Conservation (phyloP, 78 protist species). For the Dictyostelium brefeldianum region DNA sequence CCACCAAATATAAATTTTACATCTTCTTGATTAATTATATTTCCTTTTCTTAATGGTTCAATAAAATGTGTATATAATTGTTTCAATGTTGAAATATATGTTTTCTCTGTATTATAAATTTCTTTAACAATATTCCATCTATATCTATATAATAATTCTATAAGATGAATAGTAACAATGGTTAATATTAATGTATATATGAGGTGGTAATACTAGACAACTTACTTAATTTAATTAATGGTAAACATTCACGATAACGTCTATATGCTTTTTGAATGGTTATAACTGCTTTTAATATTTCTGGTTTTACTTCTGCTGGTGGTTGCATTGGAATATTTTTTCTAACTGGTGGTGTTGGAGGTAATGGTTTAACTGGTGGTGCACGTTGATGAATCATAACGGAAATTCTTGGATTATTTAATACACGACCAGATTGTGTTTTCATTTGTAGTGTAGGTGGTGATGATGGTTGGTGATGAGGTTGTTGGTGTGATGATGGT, state of each 20-base stretch:
- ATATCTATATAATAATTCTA: constrained; percentile 76
- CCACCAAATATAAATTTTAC: constrained; percentile 77
- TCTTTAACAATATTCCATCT: constrained; percentile 81
- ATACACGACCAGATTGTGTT: constrained; percentile 13
- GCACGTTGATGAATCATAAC: constrained; percentile 41
- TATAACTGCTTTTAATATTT: constrained; percentile 4
- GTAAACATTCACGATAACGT: constrained; percentile 44
- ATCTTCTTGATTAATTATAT: constrained; percentile 39
- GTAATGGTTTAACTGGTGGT: constrained; percentile 69
- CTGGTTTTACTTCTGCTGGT: not conserved
- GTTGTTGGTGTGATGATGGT: not conserved
- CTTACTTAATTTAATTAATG: constrained; percentile 71
- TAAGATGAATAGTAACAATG: not conserved
- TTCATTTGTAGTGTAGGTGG: not conserved
- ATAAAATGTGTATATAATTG: constrained; percentile 58
- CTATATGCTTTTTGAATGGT: constrained; percentile 62
- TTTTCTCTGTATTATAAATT: constrained; percentile 65
- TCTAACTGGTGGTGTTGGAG: constrained; percentile 56
- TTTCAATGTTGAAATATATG: constrained; percentile 45
- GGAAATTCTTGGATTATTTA: constrained; percentile 55
- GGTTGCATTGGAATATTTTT: not conserved
- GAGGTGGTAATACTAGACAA: too few relatives aligned
- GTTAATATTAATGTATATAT: too few relatives aligned
- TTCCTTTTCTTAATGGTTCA: constrained; percentile 62
- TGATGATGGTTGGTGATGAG: not conserved